phyloP scores from a whole-genome alignment of 495 filamentous ascomycete genomes.

The Aspergillus olivimuriae region DNA sequence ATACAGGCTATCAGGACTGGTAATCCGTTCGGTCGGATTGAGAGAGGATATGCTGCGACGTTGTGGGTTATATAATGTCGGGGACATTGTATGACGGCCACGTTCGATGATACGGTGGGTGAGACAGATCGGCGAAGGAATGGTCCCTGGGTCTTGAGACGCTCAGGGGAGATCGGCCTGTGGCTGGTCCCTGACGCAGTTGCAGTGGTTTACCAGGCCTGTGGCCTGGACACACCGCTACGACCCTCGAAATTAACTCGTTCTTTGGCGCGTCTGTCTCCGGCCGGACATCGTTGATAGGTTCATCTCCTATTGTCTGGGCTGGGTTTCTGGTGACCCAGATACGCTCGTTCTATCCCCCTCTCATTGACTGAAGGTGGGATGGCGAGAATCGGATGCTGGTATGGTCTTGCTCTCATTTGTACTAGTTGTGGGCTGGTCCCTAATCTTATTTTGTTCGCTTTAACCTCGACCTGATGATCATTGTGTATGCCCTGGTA shows the following conservation, averaged over 20 bases:
- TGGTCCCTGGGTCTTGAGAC: background rate
- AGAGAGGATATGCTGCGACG: constrained; percentile 7
- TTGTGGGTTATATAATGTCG: constrained; percentile 14
- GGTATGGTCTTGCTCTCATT: constrained; percentile 15
- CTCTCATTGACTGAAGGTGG: constrained; percentile 14
- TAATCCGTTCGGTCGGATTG: constrained; percentile 10
- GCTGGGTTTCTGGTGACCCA: constrained; percentile 31
- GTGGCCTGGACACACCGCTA: no score
- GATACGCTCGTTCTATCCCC: constrained; percentile 28
- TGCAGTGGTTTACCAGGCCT: constrained; percentile 8
- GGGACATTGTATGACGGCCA: constrained; percentile 20
- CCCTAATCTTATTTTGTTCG: constrained; percentile 10
- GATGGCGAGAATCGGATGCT: constrained; percentile 41
- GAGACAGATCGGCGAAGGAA: constrained; percentile 8
- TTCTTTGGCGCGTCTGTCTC: constrained; percentile 2
- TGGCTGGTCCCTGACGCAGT: constrained; percentile 22
- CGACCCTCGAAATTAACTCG: no score
- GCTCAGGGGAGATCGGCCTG: constrained; percentile 26
- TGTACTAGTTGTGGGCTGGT: constrained; percentile 17
- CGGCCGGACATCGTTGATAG: constrained; percentile 24
- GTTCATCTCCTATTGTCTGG: constrained; percentile 47
- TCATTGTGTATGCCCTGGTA: constrained; percentile 11
- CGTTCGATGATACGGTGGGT: constrained; percentile 6
- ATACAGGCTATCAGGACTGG: constrained; percentile 20
- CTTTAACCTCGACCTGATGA: constrained; percentile 10